Percentiles rank a stretch among this genome's conserved stretches.
Evolutionary conservation across 2,329 filamentous ascomycete species (phyloP).

Genomic region (Fusarium mangiferae): DNA sequence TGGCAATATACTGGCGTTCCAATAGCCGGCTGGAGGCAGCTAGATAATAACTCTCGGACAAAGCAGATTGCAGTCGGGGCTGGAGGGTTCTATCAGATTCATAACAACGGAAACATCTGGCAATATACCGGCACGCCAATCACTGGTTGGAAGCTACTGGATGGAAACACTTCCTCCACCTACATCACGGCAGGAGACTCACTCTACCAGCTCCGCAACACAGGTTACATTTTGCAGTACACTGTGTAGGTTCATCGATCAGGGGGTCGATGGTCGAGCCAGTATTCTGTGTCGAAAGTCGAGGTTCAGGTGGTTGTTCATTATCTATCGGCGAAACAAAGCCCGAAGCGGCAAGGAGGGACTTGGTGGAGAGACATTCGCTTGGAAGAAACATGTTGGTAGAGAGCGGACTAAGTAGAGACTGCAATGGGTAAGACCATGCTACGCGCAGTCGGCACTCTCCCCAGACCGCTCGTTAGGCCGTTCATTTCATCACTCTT

Average conservation of each 20-base stretch:
- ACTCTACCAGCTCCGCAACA: not conserved
- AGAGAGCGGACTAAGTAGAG: accelerated
- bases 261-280: not conserved
- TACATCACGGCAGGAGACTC: not conserved
- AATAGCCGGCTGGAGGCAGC: not conserved
- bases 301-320: not conserved
- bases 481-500: not conserved
- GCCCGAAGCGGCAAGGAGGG: not conserved
- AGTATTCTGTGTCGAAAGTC: not conserved
- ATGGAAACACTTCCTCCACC: not conserved
- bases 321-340: not conserved
- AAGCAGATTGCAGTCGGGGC: not conserved
- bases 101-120: not conserved
- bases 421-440: accelerated
- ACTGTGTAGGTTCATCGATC: not conserved
- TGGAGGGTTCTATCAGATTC: not conserved
- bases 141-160: not conserved
- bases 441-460: accelerated
- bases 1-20: not conserved
- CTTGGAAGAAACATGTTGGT: no score
- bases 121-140: not conserved
- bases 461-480: not conserved
- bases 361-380: not conserved
- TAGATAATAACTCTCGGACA: not conserved
- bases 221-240: not conserved